Evolutionary conservation across 768 basidiomycete species (phyloP).

Genomic region (Kwoniella europaea): DNA sequence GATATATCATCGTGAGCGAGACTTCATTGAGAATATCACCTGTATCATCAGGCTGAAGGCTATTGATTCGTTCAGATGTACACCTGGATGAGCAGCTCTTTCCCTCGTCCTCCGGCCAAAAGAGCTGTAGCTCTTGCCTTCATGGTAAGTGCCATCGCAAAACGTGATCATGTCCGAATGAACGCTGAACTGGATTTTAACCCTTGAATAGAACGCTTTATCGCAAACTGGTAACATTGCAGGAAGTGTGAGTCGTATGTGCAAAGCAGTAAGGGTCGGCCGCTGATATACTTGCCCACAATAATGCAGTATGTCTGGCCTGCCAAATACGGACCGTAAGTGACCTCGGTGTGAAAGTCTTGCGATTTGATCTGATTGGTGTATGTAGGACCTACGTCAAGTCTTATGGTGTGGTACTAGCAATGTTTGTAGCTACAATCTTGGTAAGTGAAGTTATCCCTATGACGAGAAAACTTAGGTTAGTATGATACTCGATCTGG

Average conservation of each 20-base stretch:
- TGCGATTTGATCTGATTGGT: no score
- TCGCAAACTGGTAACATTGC: constrained; percentile 43
- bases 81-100: constrained; percentile 64
- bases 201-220: constrained; percentile 25
- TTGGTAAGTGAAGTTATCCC: constrained; percentile 13
- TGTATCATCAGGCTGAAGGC: neutral
- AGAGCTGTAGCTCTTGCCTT: constrained; percentile 66
- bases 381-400: constrained; percentile 23
- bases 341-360: neutral
- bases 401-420: constrained; percentile 36
- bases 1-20: constrained; percentile 17
- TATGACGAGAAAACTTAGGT: neutral
- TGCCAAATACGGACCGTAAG: constrained; percentile 27
- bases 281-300: neutral
- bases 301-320: constrained; percentile 33
- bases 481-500: neutral
- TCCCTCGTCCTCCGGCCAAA: constrained; percentile 80
- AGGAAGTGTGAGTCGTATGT: constrained; percentile 18
- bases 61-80: constrained; percentile 58
- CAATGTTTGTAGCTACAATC: constrained; percentile 39
- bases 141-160: constrained; percentile 26
- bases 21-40: neutral
- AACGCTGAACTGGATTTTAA: no score
- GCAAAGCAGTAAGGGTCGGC: no score
- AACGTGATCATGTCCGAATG: neutral